These are phyloP conservation scores for Taphrina communis DNA, from an alignment of 1,139 yeast genomes.

Conservation along the genomic window DNA sequence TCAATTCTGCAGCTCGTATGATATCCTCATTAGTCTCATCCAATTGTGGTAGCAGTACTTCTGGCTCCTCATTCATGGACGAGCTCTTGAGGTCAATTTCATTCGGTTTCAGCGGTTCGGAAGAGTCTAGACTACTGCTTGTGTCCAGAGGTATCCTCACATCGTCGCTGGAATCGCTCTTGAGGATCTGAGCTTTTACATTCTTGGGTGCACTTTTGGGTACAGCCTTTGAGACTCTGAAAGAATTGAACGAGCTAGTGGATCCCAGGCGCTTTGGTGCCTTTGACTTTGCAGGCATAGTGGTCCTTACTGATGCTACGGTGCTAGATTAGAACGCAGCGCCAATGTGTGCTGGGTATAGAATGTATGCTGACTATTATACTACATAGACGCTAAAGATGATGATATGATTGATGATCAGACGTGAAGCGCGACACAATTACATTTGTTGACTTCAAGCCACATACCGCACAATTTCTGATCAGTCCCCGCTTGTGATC, in stretches of 20 bases:
- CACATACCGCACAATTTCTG: not conserved
- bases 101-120: not conserved
- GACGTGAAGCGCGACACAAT: slow-evolving; percentile 16
- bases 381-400: no score
- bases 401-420: not conserved
- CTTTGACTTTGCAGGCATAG: slow-evolving; percentile 20
- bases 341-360: not conserved
- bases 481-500: slow-evolving; percentile 6
- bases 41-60: slow-evolving; percentile 18
- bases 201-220: slow-evolving; percentile 1
- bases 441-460: slow-evolving; percentile 7
- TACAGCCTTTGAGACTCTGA: slow-evolving; percentile 21
- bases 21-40: slow-evolving; percentile 11
- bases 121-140: slow-evolving; percentile 3
- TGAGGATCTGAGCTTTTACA: not conserved
- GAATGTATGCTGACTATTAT: no score
- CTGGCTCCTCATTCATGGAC: no score
- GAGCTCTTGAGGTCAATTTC: slow-evolving; percentile 4
- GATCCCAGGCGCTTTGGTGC: slow-evolving; percentile 13
- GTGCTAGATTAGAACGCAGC: not conserved
- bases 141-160: slow-evolving; percentile 7
- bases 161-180: slow-evolving; percentile 7
- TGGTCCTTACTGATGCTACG: not conserved
- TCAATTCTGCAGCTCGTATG: slow-evolving; percentile 6
- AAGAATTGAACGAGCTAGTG: slow-evolving; percentile 14